Evolutionary conservation across 2,329 filamentous ascomycete species (phyloP).

Genomic region (Cercospora sp.): DNA sequence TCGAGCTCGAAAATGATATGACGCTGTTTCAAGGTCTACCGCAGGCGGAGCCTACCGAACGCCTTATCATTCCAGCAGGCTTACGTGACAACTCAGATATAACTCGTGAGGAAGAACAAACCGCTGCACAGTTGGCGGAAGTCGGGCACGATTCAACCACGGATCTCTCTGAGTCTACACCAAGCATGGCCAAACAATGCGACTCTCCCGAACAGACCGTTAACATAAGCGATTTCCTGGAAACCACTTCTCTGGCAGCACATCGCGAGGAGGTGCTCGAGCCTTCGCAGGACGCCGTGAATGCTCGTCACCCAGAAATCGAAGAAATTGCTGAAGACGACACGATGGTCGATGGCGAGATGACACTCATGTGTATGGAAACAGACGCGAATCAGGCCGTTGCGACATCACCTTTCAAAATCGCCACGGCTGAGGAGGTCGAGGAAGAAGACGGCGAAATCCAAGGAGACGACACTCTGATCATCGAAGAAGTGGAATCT

Average conservation of each 20-base stretch:
- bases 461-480: conserved; percentile 14
- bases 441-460: conserved; percentile 8
- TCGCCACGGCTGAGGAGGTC: conserved; percentile 12
- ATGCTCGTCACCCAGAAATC: not conserved
- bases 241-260: conserved; percentile 13
- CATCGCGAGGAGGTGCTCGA: not conserved
- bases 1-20: conserved; percentile 32
- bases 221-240: conserved; percentile 37
- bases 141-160: not conserved
- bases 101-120: not conserved
- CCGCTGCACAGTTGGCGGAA: not conserved
- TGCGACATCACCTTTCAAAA: conserved; percentile 10
- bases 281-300: not conserved
- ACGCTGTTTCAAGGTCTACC: conserved; percentile 15
- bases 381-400: not conserved
- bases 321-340: conserved; percentile 11
- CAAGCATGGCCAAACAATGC: not conserved
- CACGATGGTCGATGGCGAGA: conserved; percentile 8
- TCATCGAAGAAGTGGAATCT: not conserved
- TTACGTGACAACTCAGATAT: not conserved
- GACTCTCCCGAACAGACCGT: conserved; percentile 24
- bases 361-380: conserved; percentile 35
- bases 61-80: conserved; percentile 12
- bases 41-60: conserved; percentile 20
- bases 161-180: not conserved